A percentile compares a stretch with the other conserved stretches of the same genome.
Conservation (phyloP, 164 flowering plant genomes). For the Santalum album region DNA sequence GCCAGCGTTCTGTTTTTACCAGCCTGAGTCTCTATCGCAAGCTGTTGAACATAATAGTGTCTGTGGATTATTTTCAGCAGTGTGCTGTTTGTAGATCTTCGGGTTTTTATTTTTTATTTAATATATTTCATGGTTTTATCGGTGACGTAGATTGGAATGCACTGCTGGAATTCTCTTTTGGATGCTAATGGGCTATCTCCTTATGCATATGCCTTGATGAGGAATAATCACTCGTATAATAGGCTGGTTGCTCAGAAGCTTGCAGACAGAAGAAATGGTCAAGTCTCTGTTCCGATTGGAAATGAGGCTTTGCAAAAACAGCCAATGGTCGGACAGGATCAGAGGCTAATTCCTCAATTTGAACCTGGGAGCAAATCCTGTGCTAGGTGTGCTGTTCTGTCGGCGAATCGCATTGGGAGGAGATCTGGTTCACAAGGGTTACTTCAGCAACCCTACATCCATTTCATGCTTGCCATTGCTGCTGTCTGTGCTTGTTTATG, state of each 20-base stretch:
- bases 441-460: slow-evolving; percentile 64
- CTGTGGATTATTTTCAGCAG: too few species aligned
- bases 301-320: slow-evolving; percentile 11
- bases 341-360: too few species aligned
- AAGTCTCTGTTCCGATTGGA: slow-evolving; percentile 41
- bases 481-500: slow-evolving; percentile 91
- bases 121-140: slow-evolving; percentile 10
- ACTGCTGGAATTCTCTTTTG: slow-evolving; percentile 52
- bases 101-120: too few species aligned
- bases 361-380: too few species aligned
- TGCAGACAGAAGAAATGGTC: slow-evolving; percentile 45
- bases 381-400: slow-evolving; percentile 35
- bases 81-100: too few species aligned
- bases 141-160: slow-evolving; percentile 31
- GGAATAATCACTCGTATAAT: slow-evolving; percentile 63
- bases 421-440: slow-evolving; percentile 43
- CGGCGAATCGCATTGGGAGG: slow-evolving; percentile 19
- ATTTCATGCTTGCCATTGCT: slow-evolving; percentile 77
- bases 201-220: slow-evolving; percentile 53
- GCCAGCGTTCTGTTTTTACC: too few species aligned
- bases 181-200: slow-evolving; percentile 80
- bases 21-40: too few species aligned
- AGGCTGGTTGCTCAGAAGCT: slow-evolving; percentile 57
- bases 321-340: too few species aligned
- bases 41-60: too few species aligned